phyloP scores from a whole-genome alignment of 306 rosid species.

The Quercus mongolica region DNA sequence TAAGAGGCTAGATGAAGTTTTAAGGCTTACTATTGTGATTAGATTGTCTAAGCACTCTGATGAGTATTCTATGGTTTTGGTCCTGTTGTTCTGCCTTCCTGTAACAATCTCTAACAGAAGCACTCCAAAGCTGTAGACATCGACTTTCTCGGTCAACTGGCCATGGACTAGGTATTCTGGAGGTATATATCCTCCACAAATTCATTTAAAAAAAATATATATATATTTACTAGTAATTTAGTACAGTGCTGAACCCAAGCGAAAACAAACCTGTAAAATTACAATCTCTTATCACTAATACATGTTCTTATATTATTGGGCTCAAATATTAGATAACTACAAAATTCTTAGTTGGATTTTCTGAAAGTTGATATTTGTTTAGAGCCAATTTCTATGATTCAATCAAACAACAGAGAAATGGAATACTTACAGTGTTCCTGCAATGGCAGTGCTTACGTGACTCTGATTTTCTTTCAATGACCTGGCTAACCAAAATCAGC shows the following conservation, averaged over 20 bases:
- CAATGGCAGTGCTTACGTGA: too few relatives aligned
- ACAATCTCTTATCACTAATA: neutral
- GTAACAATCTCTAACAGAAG: conserved; percentile 69
- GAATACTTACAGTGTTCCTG: too few relatives aligned
- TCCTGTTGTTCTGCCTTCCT: conserved; percentile 69
- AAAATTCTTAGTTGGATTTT: neutral
- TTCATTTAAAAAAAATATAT: too few relatives aligned
- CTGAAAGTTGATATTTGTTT: neutral
- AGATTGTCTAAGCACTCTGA: conserved; percentile 40
- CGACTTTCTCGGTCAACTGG: conserved; percentile 83
- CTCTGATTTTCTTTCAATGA: too few relatives aligned
- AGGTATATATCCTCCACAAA: conserved; percentile 83
- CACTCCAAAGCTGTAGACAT: conserved; percentile 84
- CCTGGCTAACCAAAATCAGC: too few relatives aligned
- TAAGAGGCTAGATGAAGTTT: neutral
- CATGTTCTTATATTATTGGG: neutral
- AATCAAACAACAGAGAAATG: neutral
- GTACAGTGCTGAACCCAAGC: neutral
- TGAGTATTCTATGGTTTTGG: conserved; percentile 58
- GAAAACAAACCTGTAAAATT: neutral
- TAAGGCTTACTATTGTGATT: conserved; percentile 55
- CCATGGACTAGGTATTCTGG: conserved; percentile 96
- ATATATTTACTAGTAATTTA: neutral
- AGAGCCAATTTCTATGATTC: neutral
- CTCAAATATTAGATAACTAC: neutral